Base-by-base conservation (phyloP, 192 early-diverging fungal species). In the Backusella sp. region DNA sequence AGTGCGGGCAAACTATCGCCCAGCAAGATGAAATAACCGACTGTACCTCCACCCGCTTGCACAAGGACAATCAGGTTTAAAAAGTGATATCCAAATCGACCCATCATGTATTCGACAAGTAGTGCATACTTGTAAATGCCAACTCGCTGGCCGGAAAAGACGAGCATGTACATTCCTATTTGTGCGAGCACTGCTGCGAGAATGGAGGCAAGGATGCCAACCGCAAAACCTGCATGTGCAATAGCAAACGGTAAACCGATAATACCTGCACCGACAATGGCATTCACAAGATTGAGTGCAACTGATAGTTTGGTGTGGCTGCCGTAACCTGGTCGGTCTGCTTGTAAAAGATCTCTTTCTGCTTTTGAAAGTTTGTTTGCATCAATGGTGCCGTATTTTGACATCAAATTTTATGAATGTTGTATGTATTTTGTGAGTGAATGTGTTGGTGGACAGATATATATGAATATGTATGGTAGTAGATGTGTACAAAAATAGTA, bases 231-330 rank as follows among this genome's bases (percentile, higher is more conserved):
- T 11, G 83, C 89, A 56, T 88, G 84, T 35, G 81, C 82, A 49
- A 93, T 84, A 3, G 91, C 89, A 80, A 89, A 93, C 4, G 91
- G 88, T 35, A 93, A 76, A 8, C 87, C 91, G 2, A 92, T 82
- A 28, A 92, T 68, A 0, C 73, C 91, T 3, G 91, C 90, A 19
- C 91, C 91, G 26, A 91, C 87, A 14, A 89, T 89, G 1, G 90
- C 90, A 75, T 93, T 93, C 62, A 93, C 88, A 41, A 93, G 84
- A 77, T 90, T 91, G 77, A 90, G 86, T 30, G 90, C 76, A 21
- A 86, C 82, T 68, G 85, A 77, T 26, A 84, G 14, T 17, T 73
- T 41, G 19, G 80, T 74, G 19, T 84, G 78, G 6, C 74, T 73
- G 15, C 86, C 86, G 39, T 84, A 78, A 15, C 84, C 86, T 42